Evolutionary conservation across 179 eudicot species (phyloP).

Genomic region (Carnegiea gigantea): DNA sequence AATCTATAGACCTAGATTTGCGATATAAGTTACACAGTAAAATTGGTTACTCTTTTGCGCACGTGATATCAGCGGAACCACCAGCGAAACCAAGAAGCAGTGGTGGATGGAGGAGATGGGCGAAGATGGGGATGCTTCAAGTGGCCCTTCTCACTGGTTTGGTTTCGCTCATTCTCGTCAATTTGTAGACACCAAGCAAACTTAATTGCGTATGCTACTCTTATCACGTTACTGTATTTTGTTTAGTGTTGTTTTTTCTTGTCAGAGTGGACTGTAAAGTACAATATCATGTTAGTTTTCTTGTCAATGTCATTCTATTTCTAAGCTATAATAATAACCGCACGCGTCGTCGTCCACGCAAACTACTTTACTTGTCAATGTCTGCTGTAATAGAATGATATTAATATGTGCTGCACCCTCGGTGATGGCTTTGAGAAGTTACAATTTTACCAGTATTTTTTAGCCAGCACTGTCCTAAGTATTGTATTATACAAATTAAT

Average conservation of each 20-base stretch:
- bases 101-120: background rate
- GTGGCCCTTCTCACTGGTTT: background rate
- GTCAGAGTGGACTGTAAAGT: background rate
- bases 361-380: too few species aligned
- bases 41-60: too few species aligned
- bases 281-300: background rate
- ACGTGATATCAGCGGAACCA: background rate
- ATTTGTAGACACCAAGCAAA: background rate
- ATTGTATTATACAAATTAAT: too few species aligned
- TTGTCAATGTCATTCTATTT: background rate
- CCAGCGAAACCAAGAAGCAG: background rate
- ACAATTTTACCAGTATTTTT: too few species aligned
- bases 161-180: background rate
- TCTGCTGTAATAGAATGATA: too few species aligned
- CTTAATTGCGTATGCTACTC: background rate
- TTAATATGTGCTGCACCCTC: too few species aligned
- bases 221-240: background rate
- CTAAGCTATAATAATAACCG: background rate
- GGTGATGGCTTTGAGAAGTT: too few species aligned
- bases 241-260: background rate
- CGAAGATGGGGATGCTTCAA: slow-evolving; percentile 1
- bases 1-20: too few species aligned
- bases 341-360: background rate
- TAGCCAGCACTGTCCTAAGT: too few species aligned
- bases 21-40: too few species aligned